Evolutionary conservation across 257 asterid species (phyloP).

Genomic region (Solanum pennellii): DNA sequence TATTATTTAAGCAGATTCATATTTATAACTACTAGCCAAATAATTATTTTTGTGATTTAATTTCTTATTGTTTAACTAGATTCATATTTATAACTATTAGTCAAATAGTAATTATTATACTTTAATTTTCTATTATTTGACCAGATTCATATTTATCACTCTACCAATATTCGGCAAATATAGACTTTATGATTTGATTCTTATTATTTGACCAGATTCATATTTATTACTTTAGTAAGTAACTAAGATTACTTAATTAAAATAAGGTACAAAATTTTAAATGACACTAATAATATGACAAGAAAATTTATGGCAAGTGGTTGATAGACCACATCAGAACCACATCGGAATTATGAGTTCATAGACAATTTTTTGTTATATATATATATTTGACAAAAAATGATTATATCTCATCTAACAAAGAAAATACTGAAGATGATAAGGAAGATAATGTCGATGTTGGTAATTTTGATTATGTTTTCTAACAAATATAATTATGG

Average conservation of each 20-base stretch:
- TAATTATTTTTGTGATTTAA: too few species aligned
- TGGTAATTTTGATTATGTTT: too few species aligned
- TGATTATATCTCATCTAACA: too few species aligned
- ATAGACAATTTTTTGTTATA: background rate
- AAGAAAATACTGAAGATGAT: background rate
- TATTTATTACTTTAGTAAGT: background rate
- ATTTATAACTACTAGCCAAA: too few species aligned
- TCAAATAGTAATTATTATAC: background rate
- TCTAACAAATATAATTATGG: background rate
- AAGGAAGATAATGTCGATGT: background rate
- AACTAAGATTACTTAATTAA: background rate
- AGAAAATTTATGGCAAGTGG: background rate
- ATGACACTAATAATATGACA: background rate
- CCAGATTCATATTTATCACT: background rate
- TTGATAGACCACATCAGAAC: background rate
- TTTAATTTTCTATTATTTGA: too few species aligned
- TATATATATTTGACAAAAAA: too few species aligned
- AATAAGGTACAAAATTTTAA: background rate
- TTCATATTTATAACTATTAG: background rate
- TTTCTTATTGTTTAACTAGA: too few species aligned
- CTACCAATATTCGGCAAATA: too few species aligned
- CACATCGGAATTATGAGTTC: background rate
- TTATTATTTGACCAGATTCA: too few species aligned
- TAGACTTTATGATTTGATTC: too few species aligned
- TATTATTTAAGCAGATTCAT: too few species aligned